Percentiles rank a stretch among this genome's conserved stretches.
These are phyloP conservation scores for Porosira glacialis DNA, from an alignment of 352 stramenopile genomes.

Conservation along the genomic window DNA sequence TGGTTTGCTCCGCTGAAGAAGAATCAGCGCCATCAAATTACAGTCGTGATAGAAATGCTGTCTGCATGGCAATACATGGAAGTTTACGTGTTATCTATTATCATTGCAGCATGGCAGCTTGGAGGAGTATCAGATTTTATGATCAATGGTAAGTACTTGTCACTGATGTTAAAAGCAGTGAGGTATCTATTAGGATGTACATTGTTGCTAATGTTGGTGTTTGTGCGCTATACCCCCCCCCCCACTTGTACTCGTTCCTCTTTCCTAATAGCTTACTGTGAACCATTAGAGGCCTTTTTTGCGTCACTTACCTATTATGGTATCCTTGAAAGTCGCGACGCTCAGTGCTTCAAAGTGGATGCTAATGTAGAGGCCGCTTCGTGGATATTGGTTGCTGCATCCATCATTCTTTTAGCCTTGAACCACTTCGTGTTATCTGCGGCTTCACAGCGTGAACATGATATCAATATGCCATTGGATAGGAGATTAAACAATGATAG, in stretches of 20 bases:
- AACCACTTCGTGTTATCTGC: constrained; percentile 46
- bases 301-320: constrained; percentile 65
- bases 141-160: too few relatives aligned
- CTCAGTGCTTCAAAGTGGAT: constrained; percentile 75
- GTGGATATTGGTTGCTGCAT: constrained; percentile 68
- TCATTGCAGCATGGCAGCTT: constrained; percentile 76
- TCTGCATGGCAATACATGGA: constrained; percentile 80
- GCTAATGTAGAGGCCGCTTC: constrained; percentile 62
- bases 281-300: constrained; percentile 60
- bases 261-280: constrained; percentile 73
- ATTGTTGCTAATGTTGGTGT: too few relatives aligned
- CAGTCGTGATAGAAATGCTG: constrained; percentile 64
- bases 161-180: too few relatives aligned
- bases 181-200: too few relatives aligned
- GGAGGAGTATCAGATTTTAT: constrained; percentile 71
- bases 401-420: constrained; percentile 65
- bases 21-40: constrained; percentile 40
- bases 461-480: constrained; percentile 38
- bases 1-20: constrained; percentile 68
- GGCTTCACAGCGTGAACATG: constrained; percentile 32
- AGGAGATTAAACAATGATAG: constrained; percentile 41
- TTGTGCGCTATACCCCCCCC: too few relatives aligned
- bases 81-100: constrained; percentile 73
- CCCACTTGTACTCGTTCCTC: too few relatives aligned
- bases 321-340: constrained; percentile 66